Base-by-base conservation (phyloP, 176 grass and related monocot genomes). In the Elymus sibiricus region DNA sequence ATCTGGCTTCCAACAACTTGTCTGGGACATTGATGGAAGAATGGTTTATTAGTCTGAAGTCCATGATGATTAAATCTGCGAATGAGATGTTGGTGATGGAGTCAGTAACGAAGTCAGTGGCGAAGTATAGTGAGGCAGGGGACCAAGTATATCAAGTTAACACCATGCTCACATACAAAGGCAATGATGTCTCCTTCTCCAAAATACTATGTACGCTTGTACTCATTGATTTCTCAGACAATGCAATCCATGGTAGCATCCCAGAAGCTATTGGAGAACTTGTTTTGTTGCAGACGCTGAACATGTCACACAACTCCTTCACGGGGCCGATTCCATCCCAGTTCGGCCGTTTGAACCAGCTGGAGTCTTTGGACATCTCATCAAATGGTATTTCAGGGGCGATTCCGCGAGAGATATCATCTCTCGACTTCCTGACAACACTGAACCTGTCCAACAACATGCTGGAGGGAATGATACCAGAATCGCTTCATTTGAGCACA, bases 391-490 rank as follows among this genome's bases (percentile, higher is more conserved):
- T 93, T 22, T 88, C 85, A 17, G 82, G 88, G 3, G 16, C 9
- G 25, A 90, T 90, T 5, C 91, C 91, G 0, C 2, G 42, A 4
- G 70, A 35, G 2, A 5, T 93, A 70, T 46, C 81, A 46, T 82
- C 77, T 0, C 7, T 93, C 21, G 42, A 90, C 42, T 82, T 79
- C n/a, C 88, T 93, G 0, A 25, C 46, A 44, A 38, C 6, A 11
- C 7, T 90, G 8, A 82, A 87, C n/a, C 19, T 93, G 12, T 93
- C 84, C 1, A 19, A 77, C 77, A 93, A 90, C 64, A 85, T 28
- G 11, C 24, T 90, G 7, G 12, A 24, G 12, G 88, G 91, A 22
- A 28, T 2, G 10, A 88, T 93, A 75, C 88, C 85, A 0, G 1
- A 3, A 11, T 39, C 35, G 8, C 5, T 24, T 24, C 88, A 87